phyloP scores from a whole-genome alignment of 148 eudicot species.

The Talinum fruticosum region DNA sequence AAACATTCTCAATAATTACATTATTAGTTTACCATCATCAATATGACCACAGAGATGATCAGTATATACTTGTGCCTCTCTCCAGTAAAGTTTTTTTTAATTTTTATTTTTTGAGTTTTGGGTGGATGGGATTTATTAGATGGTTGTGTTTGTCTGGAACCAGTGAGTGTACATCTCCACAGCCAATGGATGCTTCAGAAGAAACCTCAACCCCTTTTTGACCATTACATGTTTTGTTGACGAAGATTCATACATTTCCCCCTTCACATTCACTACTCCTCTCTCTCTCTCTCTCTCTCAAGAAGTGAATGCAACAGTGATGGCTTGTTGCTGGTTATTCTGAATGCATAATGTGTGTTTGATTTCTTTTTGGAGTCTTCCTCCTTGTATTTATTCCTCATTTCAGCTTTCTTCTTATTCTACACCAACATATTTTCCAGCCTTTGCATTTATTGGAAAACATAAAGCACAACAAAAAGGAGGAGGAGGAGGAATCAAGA shows the following conservation, averaged over 20 bases:
- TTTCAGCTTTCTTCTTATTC: slow-evolving; percentile 3
- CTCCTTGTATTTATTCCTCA: slow-evolving; percentile 15
- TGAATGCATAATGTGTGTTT: background rate
- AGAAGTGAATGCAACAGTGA: slow-evolving; percentile 12
- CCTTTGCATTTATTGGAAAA: background rate
- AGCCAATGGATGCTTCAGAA: slow-evolving; percentile 13
- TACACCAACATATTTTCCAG: background rate
- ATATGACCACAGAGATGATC: background rate
- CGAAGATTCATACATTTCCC: background rate
- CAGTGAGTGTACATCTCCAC: background rate
- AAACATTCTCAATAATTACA: background rate
- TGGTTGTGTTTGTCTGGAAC: slow-evolving; percentile 17
- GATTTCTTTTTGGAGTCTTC: slow-evolving; percentile 24
- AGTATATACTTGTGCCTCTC: no score
- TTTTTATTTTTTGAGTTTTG: background rate
- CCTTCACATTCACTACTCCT: slow-evolving; percentile 11
- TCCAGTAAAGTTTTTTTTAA: background rate
- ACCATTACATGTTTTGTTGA: slow-evolving; percentile 22
- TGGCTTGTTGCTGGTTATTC: slow-evolving; percentile 6
- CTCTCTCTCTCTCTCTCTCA: background rate
- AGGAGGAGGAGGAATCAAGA: background rate
- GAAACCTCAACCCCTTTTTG: slow-evolving; percentile 6
- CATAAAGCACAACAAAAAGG: background rate
- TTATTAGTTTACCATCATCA: background rate
- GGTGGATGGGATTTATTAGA: slow-evolving; percentile 13